These are phyloP conservation scores for Penicillium sp. DNA, from an alignment of 2,329 filamentous ascomycete genomes.

Conservation along the genomic window DNA sequence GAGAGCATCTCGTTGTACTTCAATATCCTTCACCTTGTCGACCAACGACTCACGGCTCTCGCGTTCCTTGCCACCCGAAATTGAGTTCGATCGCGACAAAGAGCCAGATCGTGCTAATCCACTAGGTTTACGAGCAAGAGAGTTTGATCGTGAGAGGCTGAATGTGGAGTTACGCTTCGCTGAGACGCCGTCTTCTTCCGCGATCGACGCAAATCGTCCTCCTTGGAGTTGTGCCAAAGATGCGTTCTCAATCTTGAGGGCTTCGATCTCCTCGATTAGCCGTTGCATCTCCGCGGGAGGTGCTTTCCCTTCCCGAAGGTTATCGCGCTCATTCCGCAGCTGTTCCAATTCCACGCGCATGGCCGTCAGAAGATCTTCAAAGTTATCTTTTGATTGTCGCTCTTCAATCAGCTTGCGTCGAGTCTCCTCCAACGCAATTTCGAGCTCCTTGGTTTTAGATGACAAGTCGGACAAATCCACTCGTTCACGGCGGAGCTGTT, in stretches of 20 bases:
- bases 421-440: conserved; percentile 75
- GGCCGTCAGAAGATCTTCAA: conserved; percentile 84
- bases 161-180: conserved; percentile 48
- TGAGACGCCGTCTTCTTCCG: conserved; percentile 53
- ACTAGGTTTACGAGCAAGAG: conserved; percentile 56
- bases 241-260: conserved; percentile 54
- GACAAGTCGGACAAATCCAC: conserved; percentile 47
- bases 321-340: conserved; percentile 80
- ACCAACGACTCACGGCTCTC: conserved; percentile 67
- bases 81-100: conserved; percentile 59
- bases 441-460: conserved; percentile 72
- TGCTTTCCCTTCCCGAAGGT: conserved; percentile 78
- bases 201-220: conserved; percentile 57
- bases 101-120: conserved; percentile 46
- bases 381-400: conserved; percentile 81
- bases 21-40: conserved; percentile 85
- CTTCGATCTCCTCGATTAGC: conserved; percentile 80
- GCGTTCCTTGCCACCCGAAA: conserved; percentile 48
- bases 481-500: conserved; percentile 50
- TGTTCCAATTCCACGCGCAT: conserved; percentile 79
- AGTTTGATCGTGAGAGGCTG: conserved; percentile 64
- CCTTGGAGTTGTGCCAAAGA: conserved; percentile 49
- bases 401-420: conserved; percentile 80
- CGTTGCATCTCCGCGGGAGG: conserved; percentile 63
- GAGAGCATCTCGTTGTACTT: conserved; percentile 87